Evolutionary conservation across 2,329 filamentous ascomycete genomes (phyloP).

Genomic region (Aspergillus ruber): DNA sequence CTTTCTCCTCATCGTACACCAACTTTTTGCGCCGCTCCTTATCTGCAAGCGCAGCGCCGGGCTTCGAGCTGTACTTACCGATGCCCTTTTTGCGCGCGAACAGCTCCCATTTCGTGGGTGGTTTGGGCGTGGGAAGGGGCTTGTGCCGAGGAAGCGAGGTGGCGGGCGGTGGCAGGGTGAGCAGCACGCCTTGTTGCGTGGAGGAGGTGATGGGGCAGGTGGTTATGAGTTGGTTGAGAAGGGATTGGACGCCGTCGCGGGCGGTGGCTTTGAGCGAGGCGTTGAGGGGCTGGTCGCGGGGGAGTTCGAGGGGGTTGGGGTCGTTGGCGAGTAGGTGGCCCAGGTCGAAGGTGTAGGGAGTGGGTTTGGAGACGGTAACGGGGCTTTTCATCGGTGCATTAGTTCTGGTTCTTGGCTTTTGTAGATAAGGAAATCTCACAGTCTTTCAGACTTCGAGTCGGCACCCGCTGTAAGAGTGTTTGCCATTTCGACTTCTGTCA

Average conservation of each 20-base stretch:
- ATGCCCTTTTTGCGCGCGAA: slow-evolving; percentile 98
- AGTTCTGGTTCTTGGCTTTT: slow-evolving; percentile 6
- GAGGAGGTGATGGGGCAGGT: slow-evolving; percentile 72
- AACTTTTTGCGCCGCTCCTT: slow-evolving; percentile 61
- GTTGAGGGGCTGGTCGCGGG: slow-evolving; percentile 51
- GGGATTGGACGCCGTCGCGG: slow-evolving; percentile 81
- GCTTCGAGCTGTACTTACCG: slow-evolving; percentile 65
- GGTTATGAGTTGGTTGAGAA: slow-evolving; percentile 90
- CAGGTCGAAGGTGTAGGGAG: slow-evolving; percentile 87
- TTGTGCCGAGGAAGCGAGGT: slow-evolving; percentile 85
- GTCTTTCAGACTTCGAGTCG: slow-evolving; percentile 32
- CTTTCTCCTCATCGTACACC: slow-evolving; percentile 74
- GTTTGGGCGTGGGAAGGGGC: slow-evolving; percentile 72
- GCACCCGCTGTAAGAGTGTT: slow-evolving; percentile 13
- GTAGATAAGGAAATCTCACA: slow-evolving; percentile 20
- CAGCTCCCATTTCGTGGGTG: slow-evolving; percentile 87
- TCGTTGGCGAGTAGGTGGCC: slow-evolving; percentile 80
- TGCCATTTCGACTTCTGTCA: slow-evolving; percentile 24
- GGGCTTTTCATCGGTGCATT: slow-evolving; percentile 30
- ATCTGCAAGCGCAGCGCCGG: slow-evolving; percentile 54
- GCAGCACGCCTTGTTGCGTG: slow-evolving; percentile 61
- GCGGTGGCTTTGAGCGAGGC: slow-evolving; percentile 64
- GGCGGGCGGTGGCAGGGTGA: slow-evolving; percentile 64
- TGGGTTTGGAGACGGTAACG: slow-evolving; percentile 69
- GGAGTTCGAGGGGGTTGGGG: slow-evolving; percentile 68